phyloP scores from a whole-genome alignment of 1,139 yeast species.

The Pichia sp. region DNA sequence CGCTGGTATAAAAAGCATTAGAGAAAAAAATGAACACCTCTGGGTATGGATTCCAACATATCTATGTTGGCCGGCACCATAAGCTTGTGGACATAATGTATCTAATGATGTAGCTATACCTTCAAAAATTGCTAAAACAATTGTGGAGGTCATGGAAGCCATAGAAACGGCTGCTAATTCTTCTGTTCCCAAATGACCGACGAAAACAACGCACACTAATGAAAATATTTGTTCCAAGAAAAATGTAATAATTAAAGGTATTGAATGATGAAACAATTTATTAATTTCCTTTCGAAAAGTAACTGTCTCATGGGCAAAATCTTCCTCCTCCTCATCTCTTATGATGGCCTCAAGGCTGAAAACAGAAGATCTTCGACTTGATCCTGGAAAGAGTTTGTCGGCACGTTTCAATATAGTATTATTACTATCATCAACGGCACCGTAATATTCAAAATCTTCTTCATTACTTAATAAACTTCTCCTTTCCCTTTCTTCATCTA shows the following conservation, averaged over 20 bases:
- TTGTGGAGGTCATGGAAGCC: slow-evolving; percentile 84
- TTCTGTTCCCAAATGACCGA: slow-evolving; percentile 64
- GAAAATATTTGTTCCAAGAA: slow-evolving; percentile 67
- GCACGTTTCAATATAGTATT: slow-evolving; percentile 23
- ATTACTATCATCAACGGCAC: slow-evolving; percentile 31
- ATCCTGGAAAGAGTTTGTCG: slow-evolving; percentile 23
- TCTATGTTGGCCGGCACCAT: slow-evolving; percentile 60
- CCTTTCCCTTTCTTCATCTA: slow-evolving; percentile 62
- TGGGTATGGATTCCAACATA: slow-evolving; percentile 61
- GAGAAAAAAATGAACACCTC: slow-evolving; percentile 53
- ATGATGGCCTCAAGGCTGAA: slow-evolving; percentile 15
- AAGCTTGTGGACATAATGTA: slow-evolving; percentile 80
- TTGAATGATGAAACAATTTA: slow-evolving; percentile 47
- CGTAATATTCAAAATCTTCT: slow-evolving; percentile 15
- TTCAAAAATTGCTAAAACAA: slow-evolving; percentile 76
- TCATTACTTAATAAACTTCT: slow-evolving; percentile 32
- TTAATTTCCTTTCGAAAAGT: slow-evolving; percentile 41
- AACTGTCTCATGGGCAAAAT: slow-evolving; percentile 41
- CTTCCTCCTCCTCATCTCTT: slow-evolving; percentile 31
- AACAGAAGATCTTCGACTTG: slow-evolving; percentile 10
- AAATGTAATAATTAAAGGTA: slow-evolving; percentile 63
- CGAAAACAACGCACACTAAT: slow-evolving; percentile 62
- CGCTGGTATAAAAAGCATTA: slow-evolving; percentile 53
- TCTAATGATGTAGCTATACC: slow-evolving; percentile 86
- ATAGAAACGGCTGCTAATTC: slow-evolving; percentile 78